These are phyloP conservation scores for Trichoderma lentiforme DNA, from an alignment of 2,329 filamentous ascomycete genomes.

Conservation along the genomic window DNA sequence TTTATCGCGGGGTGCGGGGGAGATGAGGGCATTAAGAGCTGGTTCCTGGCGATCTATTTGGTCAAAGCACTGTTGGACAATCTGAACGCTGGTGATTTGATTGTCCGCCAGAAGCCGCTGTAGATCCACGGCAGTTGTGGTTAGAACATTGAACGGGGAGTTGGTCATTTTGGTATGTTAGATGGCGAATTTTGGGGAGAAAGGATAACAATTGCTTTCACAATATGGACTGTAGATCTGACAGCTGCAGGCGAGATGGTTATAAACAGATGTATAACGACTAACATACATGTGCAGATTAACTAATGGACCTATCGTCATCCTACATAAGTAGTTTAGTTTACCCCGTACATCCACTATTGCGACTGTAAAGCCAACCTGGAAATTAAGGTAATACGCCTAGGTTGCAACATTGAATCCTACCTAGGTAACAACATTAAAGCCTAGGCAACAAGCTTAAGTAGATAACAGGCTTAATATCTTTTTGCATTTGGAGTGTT, in stretches of 20 bases:
- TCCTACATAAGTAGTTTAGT: not conserved
- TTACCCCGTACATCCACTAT: not conserved
- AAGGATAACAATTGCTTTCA: not conserved
- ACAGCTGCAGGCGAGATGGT: not conserved
- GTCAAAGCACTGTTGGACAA: slow-evolving; percentile 10
- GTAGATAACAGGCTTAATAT: no score
- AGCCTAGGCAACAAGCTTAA: not conserved
- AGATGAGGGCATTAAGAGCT: slow-evolving; percentile 21
- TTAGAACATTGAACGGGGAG: not conserved
- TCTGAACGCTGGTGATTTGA: slow-evolving; percentile 1
- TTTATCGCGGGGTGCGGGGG: slow-evolving; percentile 17
- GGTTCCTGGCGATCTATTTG: slow-evolving; percentile 21
- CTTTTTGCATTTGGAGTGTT: no score
- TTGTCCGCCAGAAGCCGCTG: slow-evolving; percentile 9
- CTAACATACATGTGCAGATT: not conserved
- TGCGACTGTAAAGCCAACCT: not conserved
- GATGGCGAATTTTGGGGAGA: not conserved
- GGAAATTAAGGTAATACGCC: not conserved
- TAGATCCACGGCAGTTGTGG: slow-evolving; percentile 4
- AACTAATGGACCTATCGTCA: not conserved
- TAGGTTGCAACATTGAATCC: no score
- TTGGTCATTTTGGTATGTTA: not conserved
- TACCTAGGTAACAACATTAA: no score
- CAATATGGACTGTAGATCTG: not conserved
- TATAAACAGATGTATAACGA: not conserved